Conservation (phyloP, 257 asterid genomes). For the Nicotiana tabacum region DNA sequence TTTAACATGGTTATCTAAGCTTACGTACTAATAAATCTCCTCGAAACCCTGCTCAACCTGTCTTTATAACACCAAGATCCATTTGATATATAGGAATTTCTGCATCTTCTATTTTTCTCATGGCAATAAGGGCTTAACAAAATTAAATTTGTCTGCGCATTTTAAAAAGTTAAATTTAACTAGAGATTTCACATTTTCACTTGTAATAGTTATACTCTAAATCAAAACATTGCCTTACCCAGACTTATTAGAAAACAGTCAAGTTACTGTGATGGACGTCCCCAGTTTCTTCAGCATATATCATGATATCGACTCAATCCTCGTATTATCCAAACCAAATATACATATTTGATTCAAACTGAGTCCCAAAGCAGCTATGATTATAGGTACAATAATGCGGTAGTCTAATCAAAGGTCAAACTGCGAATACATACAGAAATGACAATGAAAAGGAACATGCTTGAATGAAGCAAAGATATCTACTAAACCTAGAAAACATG, state of each 20-base stretch:
- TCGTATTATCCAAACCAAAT: background rate
- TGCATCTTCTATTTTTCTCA: background rate
- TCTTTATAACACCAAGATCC: background rate
- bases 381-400: background rate
- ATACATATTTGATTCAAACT: background rate
- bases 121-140: background rate
- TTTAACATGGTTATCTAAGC: background rate
- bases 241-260: background rate
- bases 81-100: background rate
- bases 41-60: background rate
- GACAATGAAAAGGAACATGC: background rate
- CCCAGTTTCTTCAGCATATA: background rate
- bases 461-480: background rate
- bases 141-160: background rate
- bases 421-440: conserved; percentile 4
- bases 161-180: no score
- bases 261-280: background rate
- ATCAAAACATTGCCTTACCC: background rate
- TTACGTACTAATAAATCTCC: background rate
- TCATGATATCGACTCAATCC: background rate
- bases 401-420: background rate
- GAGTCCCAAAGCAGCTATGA: background rate
- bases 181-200: background rate
- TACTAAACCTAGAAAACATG: background rate
- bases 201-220: background rate